Conservation (phyloP, 2,329 filamentous ascomycete species). For the Rutstroemia sp. region DNA sequence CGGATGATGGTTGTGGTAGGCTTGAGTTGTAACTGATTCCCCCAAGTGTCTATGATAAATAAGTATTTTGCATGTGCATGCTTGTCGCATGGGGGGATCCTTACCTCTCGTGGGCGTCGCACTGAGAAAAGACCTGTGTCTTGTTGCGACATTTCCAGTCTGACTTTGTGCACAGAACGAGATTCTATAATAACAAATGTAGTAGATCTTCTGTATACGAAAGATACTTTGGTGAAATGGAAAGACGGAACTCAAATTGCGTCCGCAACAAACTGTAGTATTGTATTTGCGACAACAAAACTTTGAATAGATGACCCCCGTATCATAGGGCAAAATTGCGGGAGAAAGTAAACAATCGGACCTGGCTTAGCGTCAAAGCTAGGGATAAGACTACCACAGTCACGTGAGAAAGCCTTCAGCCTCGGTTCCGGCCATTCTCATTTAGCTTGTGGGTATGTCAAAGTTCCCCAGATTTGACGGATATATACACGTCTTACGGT, state of each 20-base stretch:
- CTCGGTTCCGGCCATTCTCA: constrained; percentile 17
- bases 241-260: background rate
- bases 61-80: background rate
- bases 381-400: background rate
- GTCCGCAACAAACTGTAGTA: background rate
- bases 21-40: constrained; percentile 74
- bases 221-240: background rate
- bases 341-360: constrained; percentile 10
- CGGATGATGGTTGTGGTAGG: constrained; percentile 85
- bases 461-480: constrained; percentile 4
- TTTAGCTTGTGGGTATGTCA: constrained; percentile 1
- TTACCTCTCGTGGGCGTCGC: constrained; percentile 83
- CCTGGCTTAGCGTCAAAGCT: background rate
- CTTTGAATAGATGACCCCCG: background rate
- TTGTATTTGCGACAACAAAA: constrained; percentile 6
- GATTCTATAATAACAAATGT: background rate
- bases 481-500: background rate
- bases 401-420: constrained; percentile 5
- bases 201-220: background rate
- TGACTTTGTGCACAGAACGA: constrained; percentile 7
- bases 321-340: constrained; percentile 1
- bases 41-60: constrained; percentile 64
- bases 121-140: constrained; percentile 85
- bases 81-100: constrained; percentile 20
- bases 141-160: constrained; percentile 69